These are phyloP conservation scores for Populus hybrid DNA, from an alignment of 441 rosid genomes.

Conservation along the genomic window DNA sequence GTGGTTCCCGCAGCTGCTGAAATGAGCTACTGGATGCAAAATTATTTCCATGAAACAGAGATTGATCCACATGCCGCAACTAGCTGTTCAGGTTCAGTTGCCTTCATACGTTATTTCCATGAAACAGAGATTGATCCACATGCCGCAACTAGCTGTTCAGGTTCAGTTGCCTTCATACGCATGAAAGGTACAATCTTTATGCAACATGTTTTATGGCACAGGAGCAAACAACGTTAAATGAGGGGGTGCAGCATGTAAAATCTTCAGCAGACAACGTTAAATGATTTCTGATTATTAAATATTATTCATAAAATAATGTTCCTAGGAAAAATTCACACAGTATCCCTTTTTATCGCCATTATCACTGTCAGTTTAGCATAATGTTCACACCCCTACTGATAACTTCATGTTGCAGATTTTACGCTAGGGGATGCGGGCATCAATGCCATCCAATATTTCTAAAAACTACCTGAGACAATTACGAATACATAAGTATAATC, in stretches of 20 bases:
- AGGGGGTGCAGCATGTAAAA: background rate
- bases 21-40: background rate
- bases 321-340: background rate
- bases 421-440: background rate
- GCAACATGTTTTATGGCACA: too few relatives aligned
- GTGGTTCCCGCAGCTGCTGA: background rate
- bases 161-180: background rate
- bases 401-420: slow-evolving; percentile 6
- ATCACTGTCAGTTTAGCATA: slow-evolving; percentile 22
- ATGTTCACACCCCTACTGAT: slow-evolving; percentile 7
- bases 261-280: background rate
- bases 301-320: background rate
- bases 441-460: background rate
- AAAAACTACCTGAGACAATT: slow-evolving; percentile 16
- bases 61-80: background rate
- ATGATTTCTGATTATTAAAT: background rate
- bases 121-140: background rate
- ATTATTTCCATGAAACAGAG: too few relatives aligned
- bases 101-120: background rate
- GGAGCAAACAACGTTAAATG: background rate
- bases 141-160: background rate
- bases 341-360: slow-evolving; percentile 32
- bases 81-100: background rate
- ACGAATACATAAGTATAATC: slow-evolving; percentile 2
- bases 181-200: background rate